Evolutionary conservation across 257 asterid species (phyloP).

Genomic region (Ilex aquifolium): DNA sequence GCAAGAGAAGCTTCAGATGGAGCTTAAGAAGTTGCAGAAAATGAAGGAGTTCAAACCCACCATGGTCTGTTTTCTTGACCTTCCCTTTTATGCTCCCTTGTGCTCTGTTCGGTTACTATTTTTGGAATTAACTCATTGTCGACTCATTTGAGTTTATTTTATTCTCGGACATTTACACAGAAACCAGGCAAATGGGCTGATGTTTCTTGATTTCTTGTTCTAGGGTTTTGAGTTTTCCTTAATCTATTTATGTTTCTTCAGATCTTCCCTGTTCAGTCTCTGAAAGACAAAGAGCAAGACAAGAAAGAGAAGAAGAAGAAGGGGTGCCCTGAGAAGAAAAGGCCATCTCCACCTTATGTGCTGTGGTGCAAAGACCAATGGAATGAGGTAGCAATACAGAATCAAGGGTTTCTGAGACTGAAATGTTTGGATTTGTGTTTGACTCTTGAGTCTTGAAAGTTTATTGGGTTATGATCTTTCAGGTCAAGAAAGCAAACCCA

Average conservation of each 20-base stretch:
- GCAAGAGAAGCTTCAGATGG: constrained; percentile 64
- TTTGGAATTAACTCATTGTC: no score
- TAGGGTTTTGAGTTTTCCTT: neutral
- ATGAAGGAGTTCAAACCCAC: constrained; percentile 80
- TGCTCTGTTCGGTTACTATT: no score
- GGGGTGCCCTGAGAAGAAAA: constrained; percentile 37
- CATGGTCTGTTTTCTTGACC: constrained; percentile 32
- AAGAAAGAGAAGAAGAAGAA: constrained; percentile 67
- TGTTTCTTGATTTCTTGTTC: neutral
- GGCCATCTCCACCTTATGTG: constrained; percentile 69
- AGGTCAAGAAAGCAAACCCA: constrained; percentile 74
- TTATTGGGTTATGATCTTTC: constrained; percentile 5
- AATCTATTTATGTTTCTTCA: constrained; percentile 18
- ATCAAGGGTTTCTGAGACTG: neutral
- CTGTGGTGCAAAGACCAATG: constrained; percentile 92
- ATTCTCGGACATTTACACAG: no score
- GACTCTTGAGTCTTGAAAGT: no score
- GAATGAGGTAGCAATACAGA: constrained; percentile 52
- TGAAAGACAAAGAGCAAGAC: constrained; percentile 47
- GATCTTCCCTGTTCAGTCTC: constrained; percentile 41
- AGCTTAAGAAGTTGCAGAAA: constrained; percentile 82
- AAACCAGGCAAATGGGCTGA: no score
- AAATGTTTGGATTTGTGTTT: neutral
- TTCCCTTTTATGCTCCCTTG: neutral
- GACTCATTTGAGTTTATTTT: no score